Evolutionary conservation across 306 rosid species (phyloP).

Genomic region (Gillenia trifoliata): DNA sequence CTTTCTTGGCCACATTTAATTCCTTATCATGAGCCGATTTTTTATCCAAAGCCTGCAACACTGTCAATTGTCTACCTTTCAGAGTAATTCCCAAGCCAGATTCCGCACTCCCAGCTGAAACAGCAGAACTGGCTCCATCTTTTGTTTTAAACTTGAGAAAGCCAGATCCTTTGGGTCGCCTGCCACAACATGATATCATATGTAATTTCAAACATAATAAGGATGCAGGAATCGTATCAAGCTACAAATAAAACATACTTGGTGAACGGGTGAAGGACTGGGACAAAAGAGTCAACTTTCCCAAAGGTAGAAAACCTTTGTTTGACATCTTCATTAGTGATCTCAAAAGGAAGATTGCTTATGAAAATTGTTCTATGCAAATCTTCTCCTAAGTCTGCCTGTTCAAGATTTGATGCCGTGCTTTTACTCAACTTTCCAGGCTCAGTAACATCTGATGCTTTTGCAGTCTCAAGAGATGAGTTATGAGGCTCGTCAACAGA

Average conservation of each 20-base stretch:
- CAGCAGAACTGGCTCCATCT: conserved; percentile 70
- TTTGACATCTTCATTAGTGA: conserved; percentile 67
- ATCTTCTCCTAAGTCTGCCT: conserved; percentile 44
- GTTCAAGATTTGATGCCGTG: conserved; percentile 34
- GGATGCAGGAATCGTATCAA: not conserved
- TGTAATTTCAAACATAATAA: not conserved
- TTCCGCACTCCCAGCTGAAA: conserved; percentile 57
- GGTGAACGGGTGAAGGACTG: conserved; percentile 84
- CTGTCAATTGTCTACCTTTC: conserved; percentile 77
- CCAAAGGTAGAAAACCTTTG: conserved; percentile 85
- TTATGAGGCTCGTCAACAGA: conserved; percentile 24
- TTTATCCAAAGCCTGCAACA: conserved; percentile 81
- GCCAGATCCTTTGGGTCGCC: conserved; percentile 95
- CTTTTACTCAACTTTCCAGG: conserved; percentile 36
- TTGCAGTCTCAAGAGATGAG: conserved; percentile 37
- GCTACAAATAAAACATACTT: conserved; percentile 43
- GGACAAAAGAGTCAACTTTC: conserved; percentile 69
- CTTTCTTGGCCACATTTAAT: conserved; percentile 58
- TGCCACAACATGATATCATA: conserved; percentile 34
- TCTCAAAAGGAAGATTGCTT: conserved; percentile 81
- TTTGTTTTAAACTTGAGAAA: conserved; percentile 80
- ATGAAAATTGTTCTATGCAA: conserved; percentile 76
- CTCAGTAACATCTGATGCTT: conserved; percentile 33
- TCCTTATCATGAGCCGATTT: conserved; percentile 88
- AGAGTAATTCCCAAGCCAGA: conserved; percentile 68